Evolutionary conservation across 345 rosid genomes (phyloP).

Genomic region (Aquilaria yunnanensis): DNA sequence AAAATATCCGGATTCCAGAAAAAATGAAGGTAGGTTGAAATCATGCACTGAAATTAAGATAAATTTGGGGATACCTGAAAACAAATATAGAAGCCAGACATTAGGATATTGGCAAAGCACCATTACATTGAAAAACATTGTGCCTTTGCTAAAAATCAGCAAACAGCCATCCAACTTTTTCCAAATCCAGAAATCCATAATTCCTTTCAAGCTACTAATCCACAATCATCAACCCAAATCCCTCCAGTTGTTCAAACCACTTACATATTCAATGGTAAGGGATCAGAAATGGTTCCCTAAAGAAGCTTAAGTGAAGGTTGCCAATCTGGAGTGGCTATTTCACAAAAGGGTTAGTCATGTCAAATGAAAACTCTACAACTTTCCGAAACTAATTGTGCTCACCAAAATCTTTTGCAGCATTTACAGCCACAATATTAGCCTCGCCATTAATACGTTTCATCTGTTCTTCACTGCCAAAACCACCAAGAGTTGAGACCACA

Average conservation of each 20-base stretch:
- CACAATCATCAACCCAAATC: too few relatives aligned
- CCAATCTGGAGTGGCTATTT: too few relatives aligned
- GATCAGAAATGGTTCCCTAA: background rate
- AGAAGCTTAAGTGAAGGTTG: background rate
- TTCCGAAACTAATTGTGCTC: conserved; percentile 16
- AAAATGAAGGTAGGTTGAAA: conserved; percentile 83
- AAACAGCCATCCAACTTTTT: too few relatives aligned
- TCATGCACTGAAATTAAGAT: conserved; percentile 83
- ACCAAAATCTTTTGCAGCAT: conserved; percentile 81
- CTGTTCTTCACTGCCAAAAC: conserved; percentile 87
- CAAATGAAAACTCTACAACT: background rate
- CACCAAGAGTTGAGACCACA: conserved; percentile 89
- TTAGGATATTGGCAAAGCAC: conserved; percentile 1
- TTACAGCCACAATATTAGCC: conserved; percentile 76
- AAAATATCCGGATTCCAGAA: conserved; percentile 75
- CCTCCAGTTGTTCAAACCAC: too few relatives aligned
- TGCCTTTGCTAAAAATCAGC: too few relatives aligned
- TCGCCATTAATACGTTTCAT: conserved; percentile 88
- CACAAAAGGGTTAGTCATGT: too few relatives aligned
- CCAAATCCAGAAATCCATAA: too few relatives aligned
- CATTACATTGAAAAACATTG: background rate
- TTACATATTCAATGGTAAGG: too few relatives aligned
- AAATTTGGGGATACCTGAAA: conserved; percentile 76
- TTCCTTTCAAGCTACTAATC: too few relatives aligned
- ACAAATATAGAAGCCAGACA: conserved; percentile 4